phyloP scores from a whole-genome alignment of 495 filamentous ascomycete species.

The Wilcoxina mikolae region DNA sequence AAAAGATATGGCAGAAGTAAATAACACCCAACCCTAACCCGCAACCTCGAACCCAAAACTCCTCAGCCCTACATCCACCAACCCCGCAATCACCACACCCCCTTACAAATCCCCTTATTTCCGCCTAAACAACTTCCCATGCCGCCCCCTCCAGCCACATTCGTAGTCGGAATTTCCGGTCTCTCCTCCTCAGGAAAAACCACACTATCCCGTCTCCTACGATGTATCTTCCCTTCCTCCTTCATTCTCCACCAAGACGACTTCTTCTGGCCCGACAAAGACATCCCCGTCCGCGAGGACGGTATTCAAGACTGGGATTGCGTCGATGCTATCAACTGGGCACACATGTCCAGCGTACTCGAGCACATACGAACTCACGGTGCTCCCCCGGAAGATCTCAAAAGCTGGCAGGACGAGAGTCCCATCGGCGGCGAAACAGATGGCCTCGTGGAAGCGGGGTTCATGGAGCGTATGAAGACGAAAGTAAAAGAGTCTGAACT shows the following conservation, averaged over 20 bases:
- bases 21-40: not conserved
- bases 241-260: constrained; percentile 88
- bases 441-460: constrained; percentile 41
- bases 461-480: constrained; percentile 16
- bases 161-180: constrained; percentile 60
- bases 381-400: constrained; percentile 46
- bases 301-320: constrained; percentile 81
- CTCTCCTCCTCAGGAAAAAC: constrained; percentile 70
- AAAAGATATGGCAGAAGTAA: no score
- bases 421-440: constrained; percentile 42
- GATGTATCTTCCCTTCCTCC: constrained; percentile 46
- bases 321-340: constrained; percentile 52
- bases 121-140: not conserved
- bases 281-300: constrained; percentile 41
- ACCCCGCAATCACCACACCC: not conserved
- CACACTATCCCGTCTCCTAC: constrained; percentile 58
- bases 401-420: constrained; percentile 57
- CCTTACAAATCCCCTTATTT: no score
- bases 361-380: constrained; percentile 49
- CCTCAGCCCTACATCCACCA: no score
- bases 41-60: not conserved
- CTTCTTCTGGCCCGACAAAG: constrained; percentile 67
- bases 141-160: constrained; percentile 19
- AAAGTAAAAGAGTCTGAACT: constrained; percentile 3
- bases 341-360: constrained; percentile 46